A percentile compares a stretch with the other conserved stretches of the same genome.
Conservation (phyloP, 352 stramenopile species). For the Aphanomyces astaci region DNA sequence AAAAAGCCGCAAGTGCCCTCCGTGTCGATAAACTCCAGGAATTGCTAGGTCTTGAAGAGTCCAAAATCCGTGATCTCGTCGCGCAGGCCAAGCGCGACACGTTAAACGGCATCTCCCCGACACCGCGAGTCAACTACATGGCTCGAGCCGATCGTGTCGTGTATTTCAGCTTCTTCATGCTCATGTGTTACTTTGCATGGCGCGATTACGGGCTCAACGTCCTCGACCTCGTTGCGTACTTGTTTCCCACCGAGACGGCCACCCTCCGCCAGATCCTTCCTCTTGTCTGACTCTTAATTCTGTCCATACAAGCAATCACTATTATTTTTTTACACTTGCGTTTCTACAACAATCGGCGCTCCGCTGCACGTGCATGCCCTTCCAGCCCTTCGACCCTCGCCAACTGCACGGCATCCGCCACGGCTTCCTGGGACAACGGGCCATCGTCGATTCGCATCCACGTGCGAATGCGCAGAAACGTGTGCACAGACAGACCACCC, state of each 20-base stretch:
- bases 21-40: constrained; percentile 52
- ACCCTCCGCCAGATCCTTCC: constrained; percentile 31
- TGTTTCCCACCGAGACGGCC: constrained; percentile 46
- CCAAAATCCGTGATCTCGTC: constrained; percentile 37
- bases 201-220: constrained; percentile 52
- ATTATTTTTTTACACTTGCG: neutral
- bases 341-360: constrained; percentile 52
- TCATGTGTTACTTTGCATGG: constrained; percentile 41
- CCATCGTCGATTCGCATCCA: constrained; percentile 97
- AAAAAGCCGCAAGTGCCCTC: constrained; percentile 32
- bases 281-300: neutral
- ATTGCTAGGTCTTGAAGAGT: constrained; percentile 43
- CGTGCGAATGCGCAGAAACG: constrained; percentile 96
- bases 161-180: constrained; percentile 30
- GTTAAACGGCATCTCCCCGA: constrained; percentile 7
- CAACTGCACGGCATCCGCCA: constrained; percentile 91
- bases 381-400: constrained; percentile 86
- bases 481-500: constrained; percentile 96
- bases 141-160: constrained; percentile 41
- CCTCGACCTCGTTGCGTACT: constrained; percentile 30
- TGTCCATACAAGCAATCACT: neutral
- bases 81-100: constrained; percentile 34
- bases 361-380: constrained; percentile 66
- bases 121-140: constrained; percentile 28
- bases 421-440: constrained; percentile 68